A percentile compares a stretch with the other conserved stretches of the same genome.
Evolutionary conservation across 192 early-diverging fungal species (phyloP).

Genomic region (Haplosporangium gracile): DNA sequence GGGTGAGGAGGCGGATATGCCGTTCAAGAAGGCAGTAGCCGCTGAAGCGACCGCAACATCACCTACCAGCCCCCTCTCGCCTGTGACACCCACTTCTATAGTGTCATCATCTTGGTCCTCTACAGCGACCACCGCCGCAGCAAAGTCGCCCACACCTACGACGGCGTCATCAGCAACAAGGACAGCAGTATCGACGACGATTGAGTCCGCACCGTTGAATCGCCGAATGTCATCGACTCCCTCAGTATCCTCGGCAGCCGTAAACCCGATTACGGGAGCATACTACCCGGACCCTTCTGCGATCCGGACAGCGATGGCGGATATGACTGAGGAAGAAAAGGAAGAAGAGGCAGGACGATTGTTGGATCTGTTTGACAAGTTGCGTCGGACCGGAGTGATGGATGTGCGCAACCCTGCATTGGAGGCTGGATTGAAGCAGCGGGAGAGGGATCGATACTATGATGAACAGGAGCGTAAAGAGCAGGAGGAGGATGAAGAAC

Average conservation of each 20-base stretch:
- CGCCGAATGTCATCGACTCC: conserved; percentile 21
- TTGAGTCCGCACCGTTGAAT: conserved; percentile 7
- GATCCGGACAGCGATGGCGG: conserved; percentile 65
- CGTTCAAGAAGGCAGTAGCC: not conserved
- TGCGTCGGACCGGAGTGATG: conserved; percentile 93
- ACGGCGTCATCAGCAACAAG: not conserved
- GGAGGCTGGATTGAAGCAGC: conserved; percentile 60
- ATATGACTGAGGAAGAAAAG: conserved; percentile 98
- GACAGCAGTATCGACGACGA: not conserved
- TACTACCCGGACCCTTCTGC: conserved; percentile 62
- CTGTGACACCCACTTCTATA: not conserved
- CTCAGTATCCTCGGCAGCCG: conserved; percentile 6
- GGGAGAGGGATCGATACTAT: conserved; percentile 47
- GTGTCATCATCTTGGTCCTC: not conserved
- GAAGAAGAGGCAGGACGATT: conserved; percentile 93
- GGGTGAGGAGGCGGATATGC: conserved; percentile 1
- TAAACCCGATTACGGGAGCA: conserved; percentile 95
- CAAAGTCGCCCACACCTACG: not conserved
- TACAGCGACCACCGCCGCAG: not conserved
- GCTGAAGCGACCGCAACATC: not conserved
- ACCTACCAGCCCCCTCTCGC: not conserved
- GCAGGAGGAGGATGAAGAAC: conserved; percentile 43
- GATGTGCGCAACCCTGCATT: conserved; percentile 81
- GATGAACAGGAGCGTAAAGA: conserved; percentile 44
- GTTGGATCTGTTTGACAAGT: conserved; percentile 94